These are phyloP conservation scores for Populus trichocarpa DNA, from an alignment of 441 rosid species.

Conservation along the genomic window DNA sequence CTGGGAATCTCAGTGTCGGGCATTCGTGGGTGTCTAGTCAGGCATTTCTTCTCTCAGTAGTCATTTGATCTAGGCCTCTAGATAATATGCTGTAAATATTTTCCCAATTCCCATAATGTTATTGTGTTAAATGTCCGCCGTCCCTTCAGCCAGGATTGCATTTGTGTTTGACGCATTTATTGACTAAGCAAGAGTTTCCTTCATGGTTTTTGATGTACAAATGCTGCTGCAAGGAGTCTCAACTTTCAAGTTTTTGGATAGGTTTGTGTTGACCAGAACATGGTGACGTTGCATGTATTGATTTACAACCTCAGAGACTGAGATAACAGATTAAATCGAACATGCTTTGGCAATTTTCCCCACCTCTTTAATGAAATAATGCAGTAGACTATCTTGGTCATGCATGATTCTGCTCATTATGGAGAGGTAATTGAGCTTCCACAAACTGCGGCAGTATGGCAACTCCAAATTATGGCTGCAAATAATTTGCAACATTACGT, in stretches of 20 bases:
- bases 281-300: background rate
- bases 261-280: background rate
- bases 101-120: background rate
- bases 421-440: too few species aligned
- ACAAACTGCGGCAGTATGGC: too few species aligned
- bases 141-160: background rate
- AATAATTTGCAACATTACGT: too few species aligned
- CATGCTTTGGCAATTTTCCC: background rate
- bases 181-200: background rate
- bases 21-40: constrained; percentile 55
- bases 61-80: background rate
- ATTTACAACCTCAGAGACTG: background rate
- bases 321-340: too few species aligned
- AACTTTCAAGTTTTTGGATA: background rate
- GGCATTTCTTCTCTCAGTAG: background rate
- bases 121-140: background rate
- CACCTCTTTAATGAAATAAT: background rate
- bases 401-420: too few species aligned
- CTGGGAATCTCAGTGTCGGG: constrained; percentile 74
- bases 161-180: background rate
- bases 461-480: too few species aligned
- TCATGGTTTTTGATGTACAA: background rate
- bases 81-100: background rate
- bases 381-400: background rate
- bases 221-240: background rate